Conservation (phyloP, 352 stramenopile genomes). For the Nothophytophthora sp. region DNA sequence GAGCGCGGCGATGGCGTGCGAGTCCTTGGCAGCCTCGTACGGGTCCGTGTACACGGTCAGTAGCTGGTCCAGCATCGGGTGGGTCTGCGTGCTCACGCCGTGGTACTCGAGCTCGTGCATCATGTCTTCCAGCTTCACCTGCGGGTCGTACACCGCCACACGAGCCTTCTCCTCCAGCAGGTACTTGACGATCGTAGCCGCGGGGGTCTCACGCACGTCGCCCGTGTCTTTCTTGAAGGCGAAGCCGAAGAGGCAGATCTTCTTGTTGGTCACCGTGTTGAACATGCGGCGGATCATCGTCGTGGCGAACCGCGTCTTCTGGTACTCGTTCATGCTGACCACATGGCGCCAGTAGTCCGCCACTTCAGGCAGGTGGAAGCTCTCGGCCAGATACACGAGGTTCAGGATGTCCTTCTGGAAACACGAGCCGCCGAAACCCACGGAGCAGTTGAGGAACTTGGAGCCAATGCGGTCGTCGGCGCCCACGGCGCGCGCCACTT, state of each 20-base stretch:
- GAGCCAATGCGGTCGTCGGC: slow-evolving; percentile 98
- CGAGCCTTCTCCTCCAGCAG: slow-evolving; percentile 96
- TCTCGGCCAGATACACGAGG: slow-evolving; percentile 99
- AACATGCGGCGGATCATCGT: slow-evolving; percentile 99
- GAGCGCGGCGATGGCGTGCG: slow-evolving; percentile 94
- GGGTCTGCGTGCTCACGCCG: slow-evolving; percentile 89
- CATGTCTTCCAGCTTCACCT: slow-evolving; percentile 97
- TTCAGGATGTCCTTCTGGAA: slow-evolving; percentile 97
- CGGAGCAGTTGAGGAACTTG: slow-evolving; percentile 98
- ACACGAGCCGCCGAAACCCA: slow-evolving; percentile 96
- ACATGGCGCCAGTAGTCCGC: slow-evolving; percentile 99
- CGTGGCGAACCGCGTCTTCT: slow-evolving; percentile 99
- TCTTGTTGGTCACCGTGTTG: slow-evolving; percentile 99
- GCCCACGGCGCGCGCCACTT: slow-evolving; percentile 97
- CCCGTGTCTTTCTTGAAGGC: slow-evolving; percentile 99
- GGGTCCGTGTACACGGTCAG: slow-evolving; percentile 75
- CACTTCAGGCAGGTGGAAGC: slow-evolving; percentile 97
- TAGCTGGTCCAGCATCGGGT: slow-evolving; percentile 89
- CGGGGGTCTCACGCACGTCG: slow-evolving; percentile 98
- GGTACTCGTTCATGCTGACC: slow-evolving; percentile 99
- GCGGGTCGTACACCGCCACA: slow-evolving; percentile 98
- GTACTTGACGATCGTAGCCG: slow-evolving; percentile 97
- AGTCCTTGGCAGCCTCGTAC: slow-evolving; percentile 92
- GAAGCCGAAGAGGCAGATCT: slow-evolving; percentile 99
- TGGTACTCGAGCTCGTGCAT: slow-evolving; percentile 82